Evolutionary conservation across 768 basidiomycete genomes (phyloP).

Genomic region (Grammothele lineata): DNA sequence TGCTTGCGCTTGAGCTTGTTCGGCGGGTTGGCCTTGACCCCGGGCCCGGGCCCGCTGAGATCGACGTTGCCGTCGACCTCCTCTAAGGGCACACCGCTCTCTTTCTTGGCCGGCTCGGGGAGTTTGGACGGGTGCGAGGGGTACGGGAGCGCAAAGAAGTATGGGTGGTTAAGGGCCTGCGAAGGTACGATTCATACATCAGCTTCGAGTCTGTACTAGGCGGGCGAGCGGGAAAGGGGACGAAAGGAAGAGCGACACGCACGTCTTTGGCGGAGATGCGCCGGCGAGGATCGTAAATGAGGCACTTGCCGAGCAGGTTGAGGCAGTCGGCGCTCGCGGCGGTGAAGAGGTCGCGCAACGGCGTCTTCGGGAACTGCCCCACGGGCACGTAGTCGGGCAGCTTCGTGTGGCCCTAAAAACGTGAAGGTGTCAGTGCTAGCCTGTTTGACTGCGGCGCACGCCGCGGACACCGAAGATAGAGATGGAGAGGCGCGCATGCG

Average conservation of each 20-base stretch:
- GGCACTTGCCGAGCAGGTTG: slow-evolving; percentile 73
- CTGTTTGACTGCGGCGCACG: not conserved
- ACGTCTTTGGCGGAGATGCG: slow-evolving; percentile 81
- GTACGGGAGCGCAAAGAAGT: slow-evolving; percentile 82
- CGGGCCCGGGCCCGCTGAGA: slow-evolving; percentile 43
- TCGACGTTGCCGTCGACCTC: slow-evolving; percentile 77
- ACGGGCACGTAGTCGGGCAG: slow-evolving; percentile 88
- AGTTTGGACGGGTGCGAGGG: slow-evolving; percentile 88
- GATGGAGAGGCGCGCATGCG: too few species aligned
- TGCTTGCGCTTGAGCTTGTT: slow-evolving; percentile 70
- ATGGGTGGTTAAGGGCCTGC: slow-evolving; percentile 82
- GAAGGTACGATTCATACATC: too few species aligned
- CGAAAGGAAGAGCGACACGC: too few species aligned
- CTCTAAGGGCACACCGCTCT: slow-evolving; percentile 56
- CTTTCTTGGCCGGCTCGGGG: slow-evolving; percentile 59
- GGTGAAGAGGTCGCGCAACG: slow-evolving; percentile 83
- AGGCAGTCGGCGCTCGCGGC: slow-evolving; percentile 85
- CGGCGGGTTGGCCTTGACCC: slow-evolving; percentile 45
- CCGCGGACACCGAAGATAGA: too few species aligned
- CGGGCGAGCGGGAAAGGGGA: too few species aligned
- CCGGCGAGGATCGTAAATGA: slow-evolving; percentile 81
- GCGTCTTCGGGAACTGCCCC: slow-evolving; percentile 80
- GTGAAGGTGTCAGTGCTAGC: not conserved
- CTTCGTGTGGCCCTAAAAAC: slow-evolving; percentile 79
- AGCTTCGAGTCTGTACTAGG: too few species aligned